These are phyloP conservation scores for Penicillium decumbens DNA, from an alignment of 2,329 filamentous ascomycete genomes.

Conservation along the genomic window DNA sequence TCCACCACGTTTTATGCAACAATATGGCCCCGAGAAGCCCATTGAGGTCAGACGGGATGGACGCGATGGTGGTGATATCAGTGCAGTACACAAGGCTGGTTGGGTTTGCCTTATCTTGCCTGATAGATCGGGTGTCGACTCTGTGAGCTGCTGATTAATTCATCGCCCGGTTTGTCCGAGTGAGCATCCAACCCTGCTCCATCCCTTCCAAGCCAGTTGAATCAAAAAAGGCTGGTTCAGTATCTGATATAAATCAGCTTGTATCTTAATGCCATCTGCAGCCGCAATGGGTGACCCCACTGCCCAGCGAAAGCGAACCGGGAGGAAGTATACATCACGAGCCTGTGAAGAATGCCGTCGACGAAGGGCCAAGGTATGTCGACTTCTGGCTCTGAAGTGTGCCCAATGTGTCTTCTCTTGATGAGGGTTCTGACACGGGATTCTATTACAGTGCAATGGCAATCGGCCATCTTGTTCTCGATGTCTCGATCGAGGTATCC, in stretches of 20 bases:
- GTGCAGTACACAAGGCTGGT: too few relatives aligned
- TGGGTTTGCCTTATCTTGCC: not conserved
- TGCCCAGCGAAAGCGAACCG: slow-evolving; percentile 13
- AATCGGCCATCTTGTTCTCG: slow-evolving; percentile 30
- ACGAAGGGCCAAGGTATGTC: slow-evolving; percentile 34
- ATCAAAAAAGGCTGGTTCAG: not conserved
- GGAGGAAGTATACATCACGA: slow-evolving; percentile 27
- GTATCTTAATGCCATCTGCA: slow-evolving; percentile 4
- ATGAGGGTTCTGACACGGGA: not conserved
- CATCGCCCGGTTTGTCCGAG: not conserved
- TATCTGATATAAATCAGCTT: not conserved
- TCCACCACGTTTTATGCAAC: too few relatives aligned
- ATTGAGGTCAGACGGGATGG: too few relatives aligned
- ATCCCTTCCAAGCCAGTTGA: not conserved
- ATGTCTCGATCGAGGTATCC: slow-evolving; percentile 28
- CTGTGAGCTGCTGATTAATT: not conserved
- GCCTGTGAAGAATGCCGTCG: slow-evolving; percentile 39
- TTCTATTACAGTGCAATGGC: slow-evolving; percentile 32
- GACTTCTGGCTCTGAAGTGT: not conserved
- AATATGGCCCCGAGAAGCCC: too few relatives aligned
- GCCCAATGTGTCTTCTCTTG: not conserved
- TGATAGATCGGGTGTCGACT: slow-evolving; percentile 3
- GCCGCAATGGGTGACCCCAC: slow-evolving; percentile 10
- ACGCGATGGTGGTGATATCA: too few relatives aligned
- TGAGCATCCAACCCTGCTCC: not conserved